Percentiles rank a stretch among this genome's conserved stretches.
These are phyloP conservation scores for Pleomassaria siparia DNA, from an alignment of 2,329 filamentous ascomycete species.

Conservation along the genomic window DNA sequence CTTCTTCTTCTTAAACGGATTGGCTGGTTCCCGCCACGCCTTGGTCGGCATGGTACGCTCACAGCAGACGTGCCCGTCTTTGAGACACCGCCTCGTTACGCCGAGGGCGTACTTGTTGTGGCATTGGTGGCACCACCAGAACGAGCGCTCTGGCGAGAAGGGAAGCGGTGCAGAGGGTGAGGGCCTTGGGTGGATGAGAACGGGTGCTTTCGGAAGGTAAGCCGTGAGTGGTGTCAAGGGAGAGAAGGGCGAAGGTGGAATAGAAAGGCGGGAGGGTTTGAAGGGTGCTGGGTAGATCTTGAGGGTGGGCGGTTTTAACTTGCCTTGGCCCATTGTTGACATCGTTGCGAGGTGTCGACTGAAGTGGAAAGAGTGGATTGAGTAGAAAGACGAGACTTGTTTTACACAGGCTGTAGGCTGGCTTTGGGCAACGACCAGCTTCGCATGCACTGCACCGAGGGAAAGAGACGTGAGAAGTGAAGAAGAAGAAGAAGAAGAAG, in stretches of 20 bases:
- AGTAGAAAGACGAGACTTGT: too few species aligned
- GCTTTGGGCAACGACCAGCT: too few species aligned
- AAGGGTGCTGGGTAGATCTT: conserved; percentile 44
- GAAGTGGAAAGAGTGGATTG: too few species aligned
- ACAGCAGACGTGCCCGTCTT: conserved; percentile 59
- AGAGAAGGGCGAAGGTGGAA: conserved; percentile 49
- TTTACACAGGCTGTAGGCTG: too few species aligned
- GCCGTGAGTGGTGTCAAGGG: conserved; percentile 30
- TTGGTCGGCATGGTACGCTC: conserved; percentile 47
- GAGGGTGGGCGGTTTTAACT: conserved; percentile 10
- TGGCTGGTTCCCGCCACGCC: conserved; percentile 24
- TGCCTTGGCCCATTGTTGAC: too few species aligned
- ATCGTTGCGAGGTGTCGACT: too few species aligned
- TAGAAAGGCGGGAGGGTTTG: conserved; percentile 47
- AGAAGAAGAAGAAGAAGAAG: too few species aligned
- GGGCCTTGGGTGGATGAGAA: conserved; percentile 15
- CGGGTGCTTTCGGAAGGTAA: conserved; percentile 7
- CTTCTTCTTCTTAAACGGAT: neutral
- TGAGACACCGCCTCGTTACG: conserved; percentile 55
- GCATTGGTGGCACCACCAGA: conserved; percentile 59
- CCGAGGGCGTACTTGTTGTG: conserved; percentile 49
- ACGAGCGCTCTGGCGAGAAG: conserved; percentile 46
- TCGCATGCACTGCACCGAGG: too few species aligned
- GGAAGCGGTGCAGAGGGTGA: conserved; percentile 23
- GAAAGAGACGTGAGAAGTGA: too few species aligned